These are phyloP conservation scores for Colletotrichum sp. DNA, from an alignment of 2,329 filamentous ascomycete species.

Conservation along the genomic window DNA sequence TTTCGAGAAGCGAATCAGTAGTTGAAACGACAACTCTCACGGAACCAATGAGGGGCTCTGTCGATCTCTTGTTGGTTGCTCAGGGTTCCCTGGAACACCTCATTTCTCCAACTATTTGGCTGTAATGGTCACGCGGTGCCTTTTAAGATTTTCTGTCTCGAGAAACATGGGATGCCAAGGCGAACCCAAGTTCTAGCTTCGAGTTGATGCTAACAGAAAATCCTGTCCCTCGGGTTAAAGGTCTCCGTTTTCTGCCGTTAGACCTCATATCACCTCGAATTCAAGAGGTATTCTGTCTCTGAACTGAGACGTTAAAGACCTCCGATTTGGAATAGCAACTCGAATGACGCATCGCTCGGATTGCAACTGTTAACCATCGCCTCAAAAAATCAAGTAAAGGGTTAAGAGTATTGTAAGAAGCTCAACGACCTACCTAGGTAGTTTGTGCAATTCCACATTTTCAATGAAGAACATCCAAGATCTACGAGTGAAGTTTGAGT, in stretches of 20 bases:
- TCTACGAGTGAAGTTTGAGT: no score
- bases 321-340: accelerated
- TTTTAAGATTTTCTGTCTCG: background rate
- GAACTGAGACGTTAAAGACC: accelerated
- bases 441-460: no score
- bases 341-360: background rate
- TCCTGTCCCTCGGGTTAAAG: accelerated
- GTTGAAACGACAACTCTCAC: background rate
- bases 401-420: background rate
- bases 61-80: background rate
- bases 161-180: background rate
- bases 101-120: background rate
- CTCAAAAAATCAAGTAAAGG: background rate
- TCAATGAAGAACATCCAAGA: no score
- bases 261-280: accelerated
- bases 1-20: background rate
- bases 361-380: background rate
- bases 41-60: background rate
- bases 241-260: no score
- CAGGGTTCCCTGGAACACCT: background rate
- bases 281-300: background rate
- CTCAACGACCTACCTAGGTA: background rate
- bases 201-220: background rate
- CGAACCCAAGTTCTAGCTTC: accelerated
- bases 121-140: background rate